These are phyloP conservation scores for Coelastrella sp. DNA, from an alignment of 139 green algal genomes.

Conservation along the genomic window DNA sequence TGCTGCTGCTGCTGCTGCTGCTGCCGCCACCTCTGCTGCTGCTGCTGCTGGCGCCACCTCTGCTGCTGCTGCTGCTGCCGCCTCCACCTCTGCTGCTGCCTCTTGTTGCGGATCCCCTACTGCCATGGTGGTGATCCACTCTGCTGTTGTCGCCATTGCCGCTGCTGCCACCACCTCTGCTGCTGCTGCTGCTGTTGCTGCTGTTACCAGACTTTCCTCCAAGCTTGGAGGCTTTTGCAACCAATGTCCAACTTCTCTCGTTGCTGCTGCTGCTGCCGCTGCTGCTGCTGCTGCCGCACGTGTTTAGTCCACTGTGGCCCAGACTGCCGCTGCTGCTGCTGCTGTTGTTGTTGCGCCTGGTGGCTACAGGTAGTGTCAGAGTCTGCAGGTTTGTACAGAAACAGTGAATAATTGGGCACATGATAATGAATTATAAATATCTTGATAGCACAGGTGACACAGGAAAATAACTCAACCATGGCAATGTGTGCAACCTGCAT, in stretches of 20 bases:
- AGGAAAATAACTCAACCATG: no score
- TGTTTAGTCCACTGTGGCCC: not conserved
- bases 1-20: conserved; percentile 1
- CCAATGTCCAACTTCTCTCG: not conserved
- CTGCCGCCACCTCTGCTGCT: not conserved
- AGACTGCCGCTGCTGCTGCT: not conserved
- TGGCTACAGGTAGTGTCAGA: no score
- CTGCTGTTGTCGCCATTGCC: not conserved
- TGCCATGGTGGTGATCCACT: not conserved
- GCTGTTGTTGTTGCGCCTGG: not conserved
- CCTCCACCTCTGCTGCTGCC: not conserved
- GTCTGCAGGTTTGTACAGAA: no score
- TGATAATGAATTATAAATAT: no score
- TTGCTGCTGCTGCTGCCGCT: not conserved
- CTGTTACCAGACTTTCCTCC: no score
- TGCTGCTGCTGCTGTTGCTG: conserved; percentile 4
- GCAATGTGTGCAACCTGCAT: no score
- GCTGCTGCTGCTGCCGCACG: not conserved
- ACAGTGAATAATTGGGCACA: no score
- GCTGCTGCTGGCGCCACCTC: not conserved
- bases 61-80: not conserved
- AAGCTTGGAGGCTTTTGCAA: not conserved
- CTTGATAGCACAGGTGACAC: no score
- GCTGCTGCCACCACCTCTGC: conserved; percentile 11
- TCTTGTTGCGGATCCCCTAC: not conserved